phyloP scores from a whole-genome alignment of 2,329 filamentous ascomycete species.

The Xylariaceae sp. region DNA sequence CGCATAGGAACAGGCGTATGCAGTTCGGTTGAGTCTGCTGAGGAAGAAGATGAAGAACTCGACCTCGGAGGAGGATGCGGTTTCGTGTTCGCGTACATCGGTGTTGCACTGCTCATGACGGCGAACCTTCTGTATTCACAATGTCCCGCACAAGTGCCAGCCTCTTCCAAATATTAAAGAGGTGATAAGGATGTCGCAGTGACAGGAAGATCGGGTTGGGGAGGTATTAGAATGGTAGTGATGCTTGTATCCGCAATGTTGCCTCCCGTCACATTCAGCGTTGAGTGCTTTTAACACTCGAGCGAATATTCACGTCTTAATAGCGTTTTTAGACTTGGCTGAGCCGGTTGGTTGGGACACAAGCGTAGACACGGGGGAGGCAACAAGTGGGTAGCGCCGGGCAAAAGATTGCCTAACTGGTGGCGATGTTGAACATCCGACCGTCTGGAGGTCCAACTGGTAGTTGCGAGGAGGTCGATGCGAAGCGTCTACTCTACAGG shows the following conservation, averaged over 20 bases:
- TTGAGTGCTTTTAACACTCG: slow-evolving; percentile 2
- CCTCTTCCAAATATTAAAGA: not conserved
- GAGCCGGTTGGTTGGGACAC: not conserved
- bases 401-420: slow-evolving; percentile 3
- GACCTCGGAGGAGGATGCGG: slow-evolving; percentile 26
- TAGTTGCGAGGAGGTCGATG: not conserved
- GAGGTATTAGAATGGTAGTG: slow-evolving; percentile 1
- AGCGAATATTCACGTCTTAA: no score
- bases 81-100: slow-evolving; percentile 9
- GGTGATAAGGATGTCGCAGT: no score
- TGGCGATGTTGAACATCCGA: slow-evolving; percentile 2
- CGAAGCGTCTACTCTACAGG: not conserved
- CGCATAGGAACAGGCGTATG: slow-evolving; percentile 53
- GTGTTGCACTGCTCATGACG: no score
- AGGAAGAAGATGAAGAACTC: slow-evolving; percentile 29
- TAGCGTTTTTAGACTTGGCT: no score
- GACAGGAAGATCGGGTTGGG: no score
- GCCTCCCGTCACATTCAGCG: slow-evolving; percentile 8
- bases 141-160: not conserved
- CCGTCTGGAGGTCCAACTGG: slow-evolving; percentile 5
- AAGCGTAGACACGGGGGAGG: slow-evolving; percentile 1
- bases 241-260: not conserved
- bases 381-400: slow-evolving; percentile 3
- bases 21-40: slow-evolving; percentile 33
- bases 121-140: no score